Base-by-base conservation (phyloP, 208 protist species). In the Naegleria gruberi region DNA sequence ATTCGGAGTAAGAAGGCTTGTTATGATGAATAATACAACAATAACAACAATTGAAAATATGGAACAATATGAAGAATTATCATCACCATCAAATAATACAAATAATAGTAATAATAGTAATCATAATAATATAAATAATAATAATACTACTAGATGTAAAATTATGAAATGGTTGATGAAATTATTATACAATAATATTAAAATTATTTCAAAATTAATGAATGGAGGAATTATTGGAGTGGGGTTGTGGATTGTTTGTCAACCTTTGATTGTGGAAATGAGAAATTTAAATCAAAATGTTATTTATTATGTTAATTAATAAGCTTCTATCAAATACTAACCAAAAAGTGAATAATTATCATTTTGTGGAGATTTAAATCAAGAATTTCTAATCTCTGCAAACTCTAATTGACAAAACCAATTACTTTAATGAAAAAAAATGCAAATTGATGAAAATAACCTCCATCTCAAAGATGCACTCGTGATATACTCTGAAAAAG, bases 281-380 rank as follows among this genome's bases (percentile, higher is more conserved):
- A 40, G 15, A 44, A 84, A 84, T 26, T 45, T 84, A 45, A 84
- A 84, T 19, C 81, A 84, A 84, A 84, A 41, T 45, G 42, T 84
- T 30, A 84, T 84, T 84, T 84, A 84, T 12, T 45, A 45, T 45
- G 81, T 84, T 40, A 6, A 43, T n/a, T 41, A 84, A 30, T 77
- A 37, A 77, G 12, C 12, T 12, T 51, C 4, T 17, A 17, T 51
- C 7, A 51, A 51, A 17, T 51, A n/a, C n/a, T n/a, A n/a, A n/a
- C n/a, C n/a, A n/a, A n/a, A n/a, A n/a, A n/a, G n/a, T n/a, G n/a
- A n/a, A n/a, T n/a, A n/a, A n/a, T n/a, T n/a, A n/a, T n/a, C n/a
- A n/a, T n/a, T n/a, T n/a, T n/a, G n/a, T n/a, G n/a, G n/a, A n/a
- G n/a, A n/a, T n/a, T n/a, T n/a, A n/a, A n/a, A n/a, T n/a, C n/a